These are phyloP conservation scores for Medicago lupulina DNA, from an alignment of 306 rosid species.

Conservation along the genomic window DNA sequence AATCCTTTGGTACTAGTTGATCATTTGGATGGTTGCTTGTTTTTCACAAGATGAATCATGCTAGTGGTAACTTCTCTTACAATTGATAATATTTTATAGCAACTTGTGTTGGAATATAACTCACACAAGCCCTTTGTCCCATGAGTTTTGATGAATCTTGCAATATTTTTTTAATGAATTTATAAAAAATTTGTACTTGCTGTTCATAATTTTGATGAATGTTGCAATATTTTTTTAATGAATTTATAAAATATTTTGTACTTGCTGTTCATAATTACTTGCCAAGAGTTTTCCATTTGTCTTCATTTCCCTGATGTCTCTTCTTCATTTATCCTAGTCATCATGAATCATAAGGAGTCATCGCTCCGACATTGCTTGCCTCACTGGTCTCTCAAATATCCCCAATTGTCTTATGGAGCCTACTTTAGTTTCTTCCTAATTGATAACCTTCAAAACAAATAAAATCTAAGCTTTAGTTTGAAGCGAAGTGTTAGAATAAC, in stretches of 20 bases:
- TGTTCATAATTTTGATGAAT: neutral
- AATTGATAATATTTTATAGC: neutral
- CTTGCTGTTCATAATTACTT: neutral
- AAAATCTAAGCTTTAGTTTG: constrained; percentile 16
- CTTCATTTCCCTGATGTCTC: neutral
- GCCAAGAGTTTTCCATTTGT: neutral
- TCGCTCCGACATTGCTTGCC: neutral
- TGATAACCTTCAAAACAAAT: constrained; percentile 3
- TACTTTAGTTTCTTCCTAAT: neutral
- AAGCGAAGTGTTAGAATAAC: neutral
- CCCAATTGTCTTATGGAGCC: neutral
- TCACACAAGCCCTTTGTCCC: constrained; percentile 3
- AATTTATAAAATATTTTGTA: neutral
- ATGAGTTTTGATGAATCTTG: neutral
- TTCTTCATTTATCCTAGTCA: constrained; percentile 3
- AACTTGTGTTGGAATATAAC: constrained; percentile 13
- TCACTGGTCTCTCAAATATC: constrained; percentile 13
- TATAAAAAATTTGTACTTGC: neutral
- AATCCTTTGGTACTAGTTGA: neutral
- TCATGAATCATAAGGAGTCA: neutral
- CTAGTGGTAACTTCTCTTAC: constrained; percentile 1
- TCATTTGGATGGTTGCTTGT: neutral
- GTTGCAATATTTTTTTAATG: constrained; percentile 1
- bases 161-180: constrained; percentile 12
- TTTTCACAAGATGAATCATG: neutral